Conservation (phyloP, 495 filamentous ascomycete genomes). For the Chlorociboria aeruginascens region DNA sequence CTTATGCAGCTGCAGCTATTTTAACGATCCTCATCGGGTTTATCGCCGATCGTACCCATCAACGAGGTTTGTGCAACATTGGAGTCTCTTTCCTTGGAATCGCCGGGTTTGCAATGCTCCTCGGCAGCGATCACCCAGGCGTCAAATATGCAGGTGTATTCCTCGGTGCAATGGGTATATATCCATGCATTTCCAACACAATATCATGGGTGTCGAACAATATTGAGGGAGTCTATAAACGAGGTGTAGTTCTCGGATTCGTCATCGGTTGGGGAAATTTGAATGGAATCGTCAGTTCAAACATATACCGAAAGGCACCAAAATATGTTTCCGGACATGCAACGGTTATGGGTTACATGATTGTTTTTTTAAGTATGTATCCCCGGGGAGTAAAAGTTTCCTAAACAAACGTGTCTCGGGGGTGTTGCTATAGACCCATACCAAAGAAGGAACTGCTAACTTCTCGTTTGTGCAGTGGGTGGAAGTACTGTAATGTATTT, state of each 20-base stretch:
- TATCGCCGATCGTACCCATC: constrained; percentile 63
- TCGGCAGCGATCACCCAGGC: constrained; percentile 44
- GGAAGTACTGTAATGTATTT: constrained; percentile 49
- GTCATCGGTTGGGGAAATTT: constrained; percentile 92
- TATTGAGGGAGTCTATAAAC: constrained; percentile 83
- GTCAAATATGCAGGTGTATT: constrained; percentile 78
- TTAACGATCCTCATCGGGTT: constrained; percentile 68
- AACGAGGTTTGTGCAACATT: constrained; percentile 79
- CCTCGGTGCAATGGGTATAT: constrained; percentile 80
- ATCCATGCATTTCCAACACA: constrained; percentile 84
- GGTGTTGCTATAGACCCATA: no score
- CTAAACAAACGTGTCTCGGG: no score
- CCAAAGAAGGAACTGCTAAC: no score
- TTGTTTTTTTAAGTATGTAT: constrained; percentile 26
- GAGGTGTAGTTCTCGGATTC: constrained; percentile 74
- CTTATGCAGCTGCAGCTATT: constrained; percentile 72
- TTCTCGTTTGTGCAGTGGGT: constrained; percentile 22
- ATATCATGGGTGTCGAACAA: constrained; percentile 88
- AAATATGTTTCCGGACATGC: constrained; percentile 35
- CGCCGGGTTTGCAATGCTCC: constrained; percentile 66
- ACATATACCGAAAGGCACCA: constrained; percentile 44
- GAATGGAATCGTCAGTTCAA: constrained; percentile 73
- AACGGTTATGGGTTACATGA: constrained; percentile 36
- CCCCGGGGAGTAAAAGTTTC: no score
- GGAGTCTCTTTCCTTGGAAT: constrained; percentile 56